phyloP scores from a whole-genome alignment of 805 yeast genomes.

The Wickerhamomyces bovis region DNA sequence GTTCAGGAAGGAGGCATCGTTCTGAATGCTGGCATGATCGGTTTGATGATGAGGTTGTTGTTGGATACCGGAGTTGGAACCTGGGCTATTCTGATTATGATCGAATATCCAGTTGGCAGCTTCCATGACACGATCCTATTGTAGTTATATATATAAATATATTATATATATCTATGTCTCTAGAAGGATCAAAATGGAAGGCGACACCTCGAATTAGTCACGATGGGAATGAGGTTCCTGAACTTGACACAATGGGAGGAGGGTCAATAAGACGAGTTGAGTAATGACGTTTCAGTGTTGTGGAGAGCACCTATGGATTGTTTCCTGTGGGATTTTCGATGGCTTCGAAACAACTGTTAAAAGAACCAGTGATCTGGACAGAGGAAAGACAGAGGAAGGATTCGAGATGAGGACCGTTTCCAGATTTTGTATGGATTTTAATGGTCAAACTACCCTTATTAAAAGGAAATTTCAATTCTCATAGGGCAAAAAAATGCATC shows the following conservation, averaged over 20 bases:
- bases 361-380: background rate
- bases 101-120: slow-evolving; percentile 11
- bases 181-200: too few species aligned
- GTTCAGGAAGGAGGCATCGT: slow-evolving; percentile 10
- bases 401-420: background rate
- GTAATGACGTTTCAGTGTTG: background rate
- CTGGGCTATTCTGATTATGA: slow-evolving; percentile 6
- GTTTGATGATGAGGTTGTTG: slow-evolving; percentile 1
- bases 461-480: background rate
- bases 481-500: too few species aligned
- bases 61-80: background rate
- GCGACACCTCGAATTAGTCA: background rate
- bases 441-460: background rate
- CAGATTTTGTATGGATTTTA: background rate
- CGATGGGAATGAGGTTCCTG: background rate
- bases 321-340: background rate
- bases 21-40: background rate
- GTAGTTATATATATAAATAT: too few species aligned
- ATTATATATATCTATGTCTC: too few species aligned
- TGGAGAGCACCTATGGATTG: background rate
- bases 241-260: background rate
- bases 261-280: background rate
- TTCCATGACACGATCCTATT: slow-evolving; percentile 6
- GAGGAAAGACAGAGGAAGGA: too few species aligned
- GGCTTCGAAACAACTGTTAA: background rate